phyloP scores from a whole-genome alignment of 768 basidiomycete species.

The Baorangia bicolor region DNA sequence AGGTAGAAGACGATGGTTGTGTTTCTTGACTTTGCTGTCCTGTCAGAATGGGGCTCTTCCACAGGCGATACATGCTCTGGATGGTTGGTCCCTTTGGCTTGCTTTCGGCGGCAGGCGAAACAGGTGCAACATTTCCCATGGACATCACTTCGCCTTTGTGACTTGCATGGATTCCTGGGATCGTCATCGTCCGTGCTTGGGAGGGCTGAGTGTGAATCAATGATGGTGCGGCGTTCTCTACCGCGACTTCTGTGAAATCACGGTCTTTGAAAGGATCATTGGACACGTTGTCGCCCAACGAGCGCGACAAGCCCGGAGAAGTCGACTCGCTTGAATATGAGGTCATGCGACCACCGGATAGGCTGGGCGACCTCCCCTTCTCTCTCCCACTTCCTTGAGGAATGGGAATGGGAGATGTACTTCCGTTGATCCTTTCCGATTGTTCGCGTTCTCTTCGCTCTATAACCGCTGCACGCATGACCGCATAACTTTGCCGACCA shows the following conservation, averaged over 20 bases:
- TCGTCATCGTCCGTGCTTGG: slow-evolving; percentile 77
- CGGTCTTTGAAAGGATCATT: slow-evolving; percentile 32
- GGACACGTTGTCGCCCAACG: slow-evolving; percentile 29
- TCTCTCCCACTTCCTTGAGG: slow-evolving; percentile 25
- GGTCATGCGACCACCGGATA: slow-evolving; percentile 25
- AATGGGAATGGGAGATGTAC: slow-evolving; percentile 36
- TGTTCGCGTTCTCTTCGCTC: slow-evolving; percentile 56
- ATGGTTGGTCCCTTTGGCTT: slow-evolving; percentile 52
- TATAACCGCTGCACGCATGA: slow-evolving; percentile 73
- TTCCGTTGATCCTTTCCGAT: slow-evolving; percentile 13
- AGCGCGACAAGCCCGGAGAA: slow-evolving; percentile 35
- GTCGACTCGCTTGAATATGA: slow-evolving; percentile 27
- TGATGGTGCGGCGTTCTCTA: slow-evolving; percentile 33
- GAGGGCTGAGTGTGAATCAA: slow-evolving; percentile 74
- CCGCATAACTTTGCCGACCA: slow-evolving; percentile 64
- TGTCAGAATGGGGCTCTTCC: slow-evolving; percentile 53
- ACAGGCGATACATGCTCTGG: slow-evolving; percentile 71
- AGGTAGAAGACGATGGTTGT: slow-evolving; percentile 6
- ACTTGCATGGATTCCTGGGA: slow-evolving; percentile 84
- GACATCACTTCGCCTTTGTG: slow-evolving; percentile 86
- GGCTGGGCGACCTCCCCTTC: slow-evolving; percentile 26
- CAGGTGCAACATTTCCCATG: slow-evolving; percentile 68
- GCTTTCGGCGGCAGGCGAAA: slow-evolving; percentile 40
- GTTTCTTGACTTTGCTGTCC: slow-evolving; percentile 28
- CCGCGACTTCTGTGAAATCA: slow-evolving; percentile 30